Evolutionary conservation across 2,329 filamentous ascomycete species (phyloP).

Genomic region (Epichloe typhina): DNA sequence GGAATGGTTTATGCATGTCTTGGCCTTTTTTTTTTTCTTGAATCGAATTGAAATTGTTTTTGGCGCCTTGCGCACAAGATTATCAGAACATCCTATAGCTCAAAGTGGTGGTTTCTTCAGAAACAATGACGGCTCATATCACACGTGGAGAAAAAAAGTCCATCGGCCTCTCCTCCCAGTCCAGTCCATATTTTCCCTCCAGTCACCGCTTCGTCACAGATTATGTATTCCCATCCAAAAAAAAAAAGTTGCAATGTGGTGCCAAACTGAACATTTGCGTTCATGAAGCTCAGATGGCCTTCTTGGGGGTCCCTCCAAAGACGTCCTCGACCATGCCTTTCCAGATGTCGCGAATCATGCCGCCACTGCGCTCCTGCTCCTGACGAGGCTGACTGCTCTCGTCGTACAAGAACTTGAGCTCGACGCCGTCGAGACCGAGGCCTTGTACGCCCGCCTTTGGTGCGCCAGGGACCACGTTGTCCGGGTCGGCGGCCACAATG

Average conservation of each 20-base stretch:
- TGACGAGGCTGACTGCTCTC: constrained; percentile 13
- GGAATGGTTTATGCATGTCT: background rate
- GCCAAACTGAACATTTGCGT: background rate
- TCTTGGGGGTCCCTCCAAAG: constrained; percentile 13
- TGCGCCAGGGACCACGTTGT: constrained; percentile 33
- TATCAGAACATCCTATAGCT: constrained; percentile 1
- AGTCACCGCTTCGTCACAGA: background rate
- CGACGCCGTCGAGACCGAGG: constrained; percentile 42
- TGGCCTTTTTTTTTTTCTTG: too few species aligned
- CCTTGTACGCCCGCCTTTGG: constrained; percentile 45
- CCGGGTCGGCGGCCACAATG: constrained; percentile 44
- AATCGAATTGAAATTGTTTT: background rate
- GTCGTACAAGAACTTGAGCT: constrained; percentile 39
- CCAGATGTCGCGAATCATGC: constrained; percentile 41
- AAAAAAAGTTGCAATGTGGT: constrained; percentile 4
- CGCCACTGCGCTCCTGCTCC: constrained; percentile 20
- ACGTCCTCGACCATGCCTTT: constrained; percentile 42
- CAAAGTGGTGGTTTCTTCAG: background rate
- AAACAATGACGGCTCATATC: constrained; percentile 3
- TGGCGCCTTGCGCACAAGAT: background rate
- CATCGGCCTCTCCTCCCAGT: too few species aligned
- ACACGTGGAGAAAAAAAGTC: background rate
- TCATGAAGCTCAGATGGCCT: constrained; percentile 5
- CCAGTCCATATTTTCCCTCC: background rate
- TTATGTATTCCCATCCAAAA: too few species aligned